phyloP scores from a whole-genome alignment of 257 asterid genomes.

The Solanum lycopersicoides region DNA sequence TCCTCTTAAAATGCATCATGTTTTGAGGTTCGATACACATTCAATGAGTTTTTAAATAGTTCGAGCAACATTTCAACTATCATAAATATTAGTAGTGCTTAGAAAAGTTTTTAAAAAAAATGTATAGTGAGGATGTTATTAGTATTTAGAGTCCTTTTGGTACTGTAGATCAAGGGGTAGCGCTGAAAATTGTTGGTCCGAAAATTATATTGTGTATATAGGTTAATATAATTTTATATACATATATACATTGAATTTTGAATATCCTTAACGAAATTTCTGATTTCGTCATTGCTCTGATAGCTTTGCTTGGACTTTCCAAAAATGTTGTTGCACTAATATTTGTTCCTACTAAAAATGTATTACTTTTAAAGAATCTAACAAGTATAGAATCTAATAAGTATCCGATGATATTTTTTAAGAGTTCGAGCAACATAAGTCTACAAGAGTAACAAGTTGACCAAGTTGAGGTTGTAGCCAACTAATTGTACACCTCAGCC shows the following conservation, averaged over 20 bases:
- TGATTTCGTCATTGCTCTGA: neutral
- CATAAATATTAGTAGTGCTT: neutral
- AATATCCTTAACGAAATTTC: fast-evolving
- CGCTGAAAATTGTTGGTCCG: no score
- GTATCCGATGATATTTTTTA: fast-evolving
- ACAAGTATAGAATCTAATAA: neutral
- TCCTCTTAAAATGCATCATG: neutral
- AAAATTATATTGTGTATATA: neutral
- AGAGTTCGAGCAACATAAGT: neutral
- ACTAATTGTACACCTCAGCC: neutral
- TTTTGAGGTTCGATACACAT: neutral
- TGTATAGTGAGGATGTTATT: neutral
- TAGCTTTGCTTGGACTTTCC: neutral
- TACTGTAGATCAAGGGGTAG: neutral
- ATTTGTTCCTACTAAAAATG: neutral
- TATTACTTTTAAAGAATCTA: neutral
- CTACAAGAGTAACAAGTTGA: neutral
- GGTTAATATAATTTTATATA: neutral
- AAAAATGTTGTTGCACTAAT: neutral
- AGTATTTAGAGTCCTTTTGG: neutral
- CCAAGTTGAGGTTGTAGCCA: neutral
- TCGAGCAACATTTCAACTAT: neutral
- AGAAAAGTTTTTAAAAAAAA: no score
- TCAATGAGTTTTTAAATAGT: neutral
- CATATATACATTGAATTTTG: neutral